Evolutionary conservation across 2,329 filamentous ascomycete genomes (phyloP), one percentile per base, ranked within the genome.

Genomic region (Stagonosporopsis rhizophila): DNA sequence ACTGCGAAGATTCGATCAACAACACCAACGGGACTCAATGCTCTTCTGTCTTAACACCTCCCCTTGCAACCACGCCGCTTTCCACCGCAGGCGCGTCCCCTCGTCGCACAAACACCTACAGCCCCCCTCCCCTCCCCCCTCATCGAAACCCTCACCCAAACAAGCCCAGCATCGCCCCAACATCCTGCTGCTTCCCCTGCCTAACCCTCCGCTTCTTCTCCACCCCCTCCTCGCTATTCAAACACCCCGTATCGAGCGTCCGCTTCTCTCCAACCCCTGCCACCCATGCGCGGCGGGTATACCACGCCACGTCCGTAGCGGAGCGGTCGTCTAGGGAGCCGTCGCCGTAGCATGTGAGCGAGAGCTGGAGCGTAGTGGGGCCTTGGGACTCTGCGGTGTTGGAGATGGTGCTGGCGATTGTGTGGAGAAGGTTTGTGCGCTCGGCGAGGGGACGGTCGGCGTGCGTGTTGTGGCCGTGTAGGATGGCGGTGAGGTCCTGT

Each of bases 131-230:
- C n/a, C n/a, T n/a, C n/a, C n/a, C n/a, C n/a, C n/a, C n/a, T n/a
- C n/a, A n/a, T n/a, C n/a, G n/a, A n/a, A n/a, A n/a, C n/a, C n/a
- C 8, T 54, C 38, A 57, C 6, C 27, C 34, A 50, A 66, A 68
- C 6, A 14, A 28, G 19, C 45, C 60, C 8, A 68, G 48, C 19
- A 68, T 7, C 1, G 52, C 56, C 3, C 55, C 59, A 20, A 66
- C 54, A 40, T 66, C 62, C 25, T 44, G 41, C 23, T 57, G 40
- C 45, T 59, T 66, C n/a, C 42, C 48, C 11, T 34, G 38, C 7
- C 56, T 55, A 7, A 68, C 20, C 47, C 52, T 66, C 15, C 52
- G 59, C 47, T 50, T 66, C 52, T 65, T 65, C 11, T 22, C 56
- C n/a, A 14, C 35, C 4, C 15, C 22, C 1, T 17, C 20, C 4